Base-by-base conservation (phyloP, 257 asterid species). In the Gentiana dahurica region DNA sequence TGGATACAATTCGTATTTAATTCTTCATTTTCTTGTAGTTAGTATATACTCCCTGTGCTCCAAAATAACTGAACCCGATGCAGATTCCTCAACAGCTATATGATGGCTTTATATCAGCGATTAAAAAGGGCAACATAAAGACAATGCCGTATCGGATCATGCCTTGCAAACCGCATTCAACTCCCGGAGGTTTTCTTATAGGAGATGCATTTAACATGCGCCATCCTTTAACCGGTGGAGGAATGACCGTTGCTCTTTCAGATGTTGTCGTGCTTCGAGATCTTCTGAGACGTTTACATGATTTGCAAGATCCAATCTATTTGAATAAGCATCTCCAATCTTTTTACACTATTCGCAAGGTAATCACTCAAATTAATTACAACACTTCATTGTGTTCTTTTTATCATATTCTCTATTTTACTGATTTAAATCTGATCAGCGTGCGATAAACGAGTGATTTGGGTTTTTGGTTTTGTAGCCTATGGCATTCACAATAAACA, bases 391-490 rank as follows among this genome's bases (percentile, higher is more conserved):
- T 24, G 24, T 24, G 24, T 24, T 24, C 24, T 24, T 24, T 15
- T 24, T 24, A 24, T 24, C 24, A 24, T 24, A 24, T 34, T 41
- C 2, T 33, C 36, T 51, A 2, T 8, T 9, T 9, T 51, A 6
- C 34, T 5, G 36, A 6, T 12, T 12, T 10, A 24, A 6, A 7
- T 5, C 34, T 6, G 6, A 51, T 7, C 6, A 3, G 1, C 3
- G 32, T 24, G 24, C 24, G 24, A 24, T 24, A 24, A 24, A 24
- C 24, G 24, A 24, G 24, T 24, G 24, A 24, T 24, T 24, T 24
- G 24, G 96, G 90, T 95, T 1, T 82, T 79, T 51, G 86, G 95
- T 53, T 85, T 88, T 3, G 85, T 88, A 1, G 83, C 85, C 24
- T 24, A 24, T 24, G 24, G 24, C 24, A 24, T 24, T 24, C 24